phyloP scores from a whole-genome alignment of 306 rosid species.

The Lagenaria siceraria region DNA sequence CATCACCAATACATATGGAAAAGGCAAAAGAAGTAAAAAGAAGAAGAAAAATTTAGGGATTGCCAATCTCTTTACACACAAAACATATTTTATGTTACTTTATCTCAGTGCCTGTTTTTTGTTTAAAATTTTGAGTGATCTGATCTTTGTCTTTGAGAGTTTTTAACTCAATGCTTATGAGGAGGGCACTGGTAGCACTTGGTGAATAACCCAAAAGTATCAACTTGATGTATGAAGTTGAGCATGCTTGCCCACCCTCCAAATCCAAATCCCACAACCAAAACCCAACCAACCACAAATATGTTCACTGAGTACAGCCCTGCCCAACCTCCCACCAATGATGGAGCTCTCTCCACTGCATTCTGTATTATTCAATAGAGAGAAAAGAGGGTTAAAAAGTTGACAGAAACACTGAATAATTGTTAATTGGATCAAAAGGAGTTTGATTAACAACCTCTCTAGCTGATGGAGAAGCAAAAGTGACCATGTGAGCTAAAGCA shows the following conservation, averaged over 20 bases:
- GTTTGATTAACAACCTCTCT: slow-evolving; percentile 49
- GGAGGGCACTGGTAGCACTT: slow-evolving; percentile 91
- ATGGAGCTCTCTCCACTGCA: slow-evolving; percentile 89
- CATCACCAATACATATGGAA: slow-evolving; percentile 25
- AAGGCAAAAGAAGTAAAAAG: not conserved
- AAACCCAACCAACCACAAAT: slow-evolving; percentile 88
- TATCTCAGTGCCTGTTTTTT: slow-evolving; percentile 3
- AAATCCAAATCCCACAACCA: slow-evolving; percentile 86
- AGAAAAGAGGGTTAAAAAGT: not conserved
- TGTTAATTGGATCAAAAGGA: not conserved
- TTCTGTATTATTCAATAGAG: slow-evolving; percentile 30
- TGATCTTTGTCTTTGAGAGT: not conserved
- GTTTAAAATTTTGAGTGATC: not conserved
- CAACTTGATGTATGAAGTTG: slow-evolving; percentile 63
- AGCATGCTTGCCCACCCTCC: slow-evolving; percentile 99
- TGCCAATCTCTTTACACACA: slow-evolving; percentile 76
- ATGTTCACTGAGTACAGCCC: slow-evolving; percentile 58
- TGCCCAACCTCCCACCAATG: slow-evolving; percentile 75
- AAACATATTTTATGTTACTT: slow-evolving; percentile 22
- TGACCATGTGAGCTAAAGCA: slow-evolving; percentile 86
- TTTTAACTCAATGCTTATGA: slow-evolving; percentile 43
- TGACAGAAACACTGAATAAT: not conserved
- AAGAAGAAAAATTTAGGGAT: slow-evolving; percentile 9
- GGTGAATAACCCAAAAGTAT: slow-evolving; percentile 76
- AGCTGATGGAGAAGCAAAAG: slow-evolving; percentile 67